Evolutionary conservation across 805 yeast genomes (phyloP).

Genomic region (Blastobotrys chiropterorum): DNA sequence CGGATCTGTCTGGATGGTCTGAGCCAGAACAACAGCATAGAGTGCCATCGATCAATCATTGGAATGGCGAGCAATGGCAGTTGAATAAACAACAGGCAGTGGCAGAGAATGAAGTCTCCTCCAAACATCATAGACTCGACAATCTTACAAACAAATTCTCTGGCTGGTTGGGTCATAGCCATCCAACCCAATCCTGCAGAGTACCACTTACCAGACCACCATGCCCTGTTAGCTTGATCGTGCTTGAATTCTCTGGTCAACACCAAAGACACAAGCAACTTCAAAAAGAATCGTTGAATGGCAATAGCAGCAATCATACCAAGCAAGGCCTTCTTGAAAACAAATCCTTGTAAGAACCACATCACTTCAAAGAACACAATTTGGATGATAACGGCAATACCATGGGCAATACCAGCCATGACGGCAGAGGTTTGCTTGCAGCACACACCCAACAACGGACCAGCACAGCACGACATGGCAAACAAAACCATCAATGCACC

Average conservation of each 20-base stretch:
- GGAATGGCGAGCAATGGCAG: constrained; percentile 84
- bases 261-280: constrained; percentile 67
- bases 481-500: constrained; percentile 76
- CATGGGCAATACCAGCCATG: constrained; percentile 93
- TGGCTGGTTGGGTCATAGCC: constrained; percentile 91
- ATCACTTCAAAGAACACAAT: constrained; percentile 83
- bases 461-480: constrained; percentile 91
- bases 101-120: constrained; percentile 94
- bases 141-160: constrained; percentile 91
- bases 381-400: constrained; percentile 84
- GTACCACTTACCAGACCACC: constrained; percentile 99
- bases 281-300: constrained; percentile 82
- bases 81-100: constrained; percentile 78
- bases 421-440: constrained; percentile 96
- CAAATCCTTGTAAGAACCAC: constrained; percentile 96
- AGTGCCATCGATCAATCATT: constrained; percentile 92
- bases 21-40: constrained; percentile 97
- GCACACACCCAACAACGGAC: constrained; percentile 90
- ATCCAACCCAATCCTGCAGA: constrained; percentile 87
- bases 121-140: constrained; percentile 94
- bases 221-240: constrained; percentile 92
- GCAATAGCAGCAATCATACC: constrained; percentile 82
- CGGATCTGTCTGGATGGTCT: constrained; percentile 94
- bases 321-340: constrained; percentile 75
- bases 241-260: constrained; percentile 95